Evolutionary conservation across 1,139 yeast species (phyloP).

Genomic region (Saccharomycopsis phalli): DNA sequence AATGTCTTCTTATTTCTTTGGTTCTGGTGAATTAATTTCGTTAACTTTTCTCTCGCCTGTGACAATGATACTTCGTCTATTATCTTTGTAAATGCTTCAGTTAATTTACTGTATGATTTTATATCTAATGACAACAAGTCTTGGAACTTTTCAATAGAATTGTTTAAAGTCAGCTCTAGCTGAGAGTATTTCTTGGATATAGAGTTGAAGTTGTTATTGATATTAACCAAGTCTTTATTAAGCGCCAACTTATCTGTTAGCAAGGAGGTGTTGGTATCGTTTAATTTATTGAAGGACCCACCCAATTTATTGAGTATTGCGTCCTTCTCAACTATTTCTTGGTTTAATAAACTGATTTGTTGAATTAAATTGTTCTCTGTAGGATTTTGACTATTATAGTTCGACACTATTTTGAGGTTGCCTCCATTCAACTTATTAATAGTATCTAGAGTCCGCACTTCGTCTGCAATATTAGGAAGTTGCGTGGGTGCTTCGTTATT

Average conservation of each 20-base stretch:
- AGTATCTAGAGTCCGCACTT: not conserved
- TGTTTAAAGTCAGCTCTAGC: conserved; percentile 1
- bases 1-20: conserved; percentile 2
- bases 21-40: conserved; percentile 3
- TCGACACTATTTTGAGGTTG: conserved; percentile 4
- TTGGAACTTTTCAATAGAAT: conserved; percentile 3
- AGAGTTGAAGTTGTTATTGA: conserved; percentile 2
- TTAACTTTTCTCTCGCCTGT: conserved; percentile 12
- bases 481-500: conserved; percentile 3
- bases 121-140: conserved; percentile 10
- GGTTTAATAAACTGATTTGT: conserved; percentile 6
- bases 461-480: not conserved
- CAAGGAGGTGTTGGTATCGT: not conserved
- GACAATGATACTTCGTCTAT: conserved; percentile 12
- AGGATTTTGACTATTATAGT: conserved; percentile 7
- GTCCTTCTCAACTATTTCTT: conserved; percentile 10
- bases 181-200: conserved; percentile 5
- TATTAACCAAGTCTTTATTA: conserved; percentile 5
- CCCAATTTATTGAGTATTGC: conserved; percentile 6
- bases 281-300: conserved; percentile 10
- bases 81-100: conserved; percentile 6
- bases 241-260: conserved; percentile 4
- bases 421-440: not conserved
- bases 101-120: conserved; percentile 4
- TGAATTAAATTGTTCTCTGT: conserved; percentile 13